Evolutionary conservation across 768 basidiomycete species (phyloP).

Genomic region (Tricholoma furcatifolium): DNA sequence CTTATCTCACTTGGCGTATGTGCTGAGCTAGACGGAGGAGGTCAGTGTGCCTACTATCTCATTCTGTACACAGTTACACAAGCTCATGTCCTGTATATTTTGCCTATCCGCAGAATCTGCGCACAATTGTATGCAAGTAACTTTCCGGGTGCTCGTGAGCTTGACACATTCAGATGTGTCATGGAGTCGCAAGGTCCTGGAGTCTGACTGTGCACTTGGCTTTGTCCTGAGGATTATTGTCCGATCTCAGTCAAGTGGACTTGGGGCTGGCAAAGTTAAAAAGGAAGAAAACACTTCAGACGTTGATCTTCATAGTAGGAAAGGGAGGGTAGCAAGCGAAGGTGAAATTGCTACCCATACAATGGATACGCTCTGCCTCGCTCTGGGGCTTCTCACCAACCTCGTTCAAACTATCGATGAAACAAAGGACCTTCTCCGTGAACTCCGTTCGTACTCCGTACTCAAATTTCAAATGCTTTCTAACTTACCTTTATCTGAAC

Average conservation of each 20-base stretch:
- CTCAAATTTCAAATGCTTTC: not conserved
- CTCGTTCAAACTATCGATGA: conserved; percentile 59
- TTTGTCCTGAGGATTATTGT: conserved; percentile 47
- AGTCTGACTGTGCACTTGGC: conserved; percentile 43
- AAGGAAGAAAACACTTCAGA: conserved; percentile 5
- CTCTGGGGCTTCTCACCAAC: conserved; percentile 75
- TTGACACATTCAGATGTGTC: conserved; percentile 59
- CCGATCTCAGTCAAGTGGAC: conserved; percentile 9
- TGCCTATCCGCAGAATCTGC: conserved; percentile 13
- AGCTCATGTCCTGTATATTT: not conserved
- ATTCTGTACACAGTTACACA: not conserved
- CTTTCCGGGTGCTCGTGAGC: conserved; percentile 68
- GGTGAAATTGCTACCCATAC: conserved; percentile 32
- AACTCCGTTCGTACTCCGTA: conserved; percentile 42
- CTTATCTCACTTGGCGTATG: conserved; percentile 52
- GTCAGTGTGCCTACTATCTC: conserved; percentile 14
- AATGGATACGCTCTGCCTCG: conserved; percentile 73
- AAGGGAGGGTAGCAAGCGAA: conserved; percentile 16
- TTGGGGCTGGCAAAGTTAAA: not conserved
- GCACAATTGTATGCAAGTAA: conserved; percentile 50
- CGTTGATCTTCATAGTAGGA: not conserved
- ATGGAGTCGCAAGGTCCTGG: conserved; percentile 57
- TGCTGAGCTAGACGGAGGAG: conserved; percentile 34
- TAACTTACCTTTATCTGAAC: not conserved
- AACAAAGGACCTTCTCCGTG: conserved; percentile 45